Evolutionary conservation across 2,329 filamentous ascomycete genomes (phyloP), one percentile per base, ranked within the genome.

Genomic region (Alternaria alternata): DNA sequence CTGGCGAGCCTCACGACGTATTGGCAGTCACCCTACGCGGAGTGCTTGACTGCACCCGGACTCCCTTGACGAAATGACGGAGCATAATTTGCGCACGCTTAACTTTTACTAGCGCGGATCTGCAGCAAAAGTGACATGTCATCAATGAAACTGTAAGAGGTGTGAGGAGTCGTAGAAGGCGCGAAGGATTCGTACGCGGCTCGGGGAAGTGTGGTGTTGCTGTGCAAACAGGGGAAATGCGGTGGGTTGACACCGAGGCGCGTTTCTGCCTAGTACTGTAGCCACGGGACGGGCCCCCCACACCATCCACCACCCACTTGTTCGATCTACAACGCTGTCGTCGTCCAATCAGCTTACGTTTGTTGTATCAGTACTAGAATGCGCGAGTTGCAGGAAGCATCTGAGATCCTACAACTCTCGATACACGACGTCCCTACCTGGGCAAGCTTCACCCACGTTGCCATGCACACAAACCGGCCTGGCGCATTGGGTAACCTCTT

Each of bases 161-260:
- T 47, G 44, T 30, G 30, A 18, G 44, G 16, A 22, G 28, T 32
- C 26, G 20, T 20, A 32, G 9, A 30, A 20, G 20, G 8, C 12
- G 28, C 20, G 44, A 44, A 32, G 18, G 44, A 47, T 47, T 47
- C n/a, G 44, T n/a, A n/a, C 47, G 32, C 47, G 47, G 47, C 30
- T 51, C 22, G 47, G 47, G 47, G 20, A 22, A 24, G 47, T n/a
- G 16, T 51, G 47, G 34, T 36, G 22, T 36, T 51, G 30, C 34
- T 18, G 11, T 24, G 32, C 47, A 26, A 20, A 22, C 20, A 38
- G 20, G 47, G 34, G n/a, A 39, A 34, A 43, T n/a, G 20, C 18
- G 51, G 51, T 20, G 28, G 51, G 28, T 8, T 42, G 7, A 30
- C 16, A 22, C 18, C 38, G 30, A 51, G 4, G 51, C 20, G 22